A percentile compares a stretch with the other conserved stretches of the same genome.
phyloP scores from a whole-genome alignment of 192 early-diverging fungal species.

The Allomyces arbusculus region DNA sequence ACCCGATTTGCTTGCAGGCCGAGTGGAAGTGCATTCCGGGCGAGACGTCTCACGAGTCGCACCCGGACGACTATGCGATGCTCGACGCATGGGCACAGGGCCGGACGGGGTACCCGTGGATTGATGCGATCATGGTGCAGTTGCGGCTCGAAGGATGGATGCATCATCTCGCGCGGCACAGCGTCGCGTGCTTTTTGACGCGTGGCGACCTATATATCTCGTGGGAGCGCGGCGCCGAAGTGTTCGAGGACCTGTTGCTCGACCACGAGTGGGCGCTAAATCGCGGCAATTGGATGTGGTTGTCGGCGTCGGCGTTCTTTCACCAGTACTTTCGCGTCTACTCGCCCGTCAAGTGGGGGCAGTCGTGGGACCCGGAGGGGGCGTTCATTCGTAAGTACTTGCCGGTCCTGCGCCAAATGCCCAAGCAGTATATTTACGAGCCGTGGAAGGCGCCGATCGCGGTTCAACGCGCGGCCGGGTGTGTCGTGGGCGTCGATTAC shows the following conservation, averaged over 20 bases:
- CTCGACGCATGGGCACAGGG: constrained; percentile 6
- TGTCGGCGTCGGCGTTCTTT: constrained; percentile 11
- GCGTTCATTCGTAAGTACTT: constrained; percentile 7
- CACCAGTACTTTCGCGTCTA: constrained; percentile 11
- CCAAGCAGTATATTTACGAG: constrained; percentile 10
- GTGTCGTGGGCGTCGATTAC: no score
- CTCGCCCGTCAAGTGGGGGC: constrained; percentile 9
- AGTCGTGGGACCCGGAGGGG: constrained; percentile 8
- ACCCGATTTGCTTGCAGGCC: constrained; percentile 1
- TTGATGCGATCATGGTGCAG: constrained; percentile 14
- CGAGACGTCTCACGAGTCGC: background rate
- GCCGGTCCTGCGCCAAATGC: constrained; percentile 7
- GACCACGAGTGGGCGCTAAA: constrained; percentile 10
- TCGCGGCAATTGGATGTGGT: constrained; percentile 16
- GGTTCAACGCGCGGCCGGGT: no score
- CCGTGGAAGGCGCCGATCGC: background rate
- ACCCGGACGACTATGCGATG: background rate
- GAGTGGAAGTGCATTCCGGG: constrained; percentile 7
- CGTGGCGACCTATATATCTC: constrained; percentile 11
- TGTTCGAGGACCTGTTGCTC: constrained; percentile 12
- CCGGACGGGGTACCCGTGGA: constrained; percentile 15
- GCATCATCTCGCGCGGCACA: constrained; percentile 14
- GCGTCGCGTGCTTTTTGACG: constrained; percentile 13
- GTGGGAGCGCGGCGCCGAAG: constrained; percentile 13
- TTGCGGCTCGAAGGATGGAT: constrained; percentile 15